phyloP scores from a whole-genome alignment of 345 rosid genomes.

The Dipteronia sinensis region DNA sequence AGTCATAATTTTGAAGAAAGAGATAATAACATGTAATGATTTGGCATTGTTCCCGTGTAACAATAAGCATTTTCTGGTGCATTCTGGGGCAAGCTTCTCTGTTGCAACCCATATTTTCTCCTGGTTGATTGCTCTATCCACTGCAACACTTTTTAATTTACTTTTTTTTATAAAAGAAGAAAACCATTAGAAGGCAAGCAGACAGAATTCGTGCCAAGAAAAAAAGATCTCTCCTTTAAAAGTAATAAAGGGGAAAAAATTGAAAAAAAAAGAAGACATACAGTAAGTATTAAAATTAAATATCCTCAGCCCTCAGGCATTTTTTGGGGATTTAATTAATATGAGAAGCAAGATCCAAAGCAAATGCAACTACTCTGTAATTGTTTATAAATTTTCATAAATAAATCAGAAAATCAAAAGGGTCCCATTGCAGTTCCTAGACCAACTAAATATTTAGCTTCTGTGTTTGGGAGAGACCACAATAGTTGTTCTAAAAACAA shows the following conservation, averaged over 20 bases:
- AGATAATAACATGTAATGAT: conserved; percentile 16
- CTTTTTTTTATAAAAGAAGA: neutral
- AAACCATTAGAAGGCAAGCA: neutral
- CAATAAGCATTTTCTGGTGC: conserved; percentile 27
- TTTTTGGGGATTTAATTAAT: neutral
- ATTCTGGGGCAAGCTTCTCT: conserved; percentile 33
- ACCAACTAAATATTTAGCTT: neutral
- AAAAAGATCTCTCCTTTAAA: too few relatives aligned
- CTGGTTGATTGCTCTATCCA: neutral
- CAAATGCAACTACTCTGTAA: too few relatives aligned
- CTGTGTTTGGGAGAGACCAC: neutral
- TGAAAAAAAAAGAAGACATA: neutral
- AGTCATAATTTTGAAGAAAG: conserved; percentile 49
- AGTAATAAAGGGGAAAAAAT: neutral
- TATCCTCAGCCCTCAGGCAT: neutral
- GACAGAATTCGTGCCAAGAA: neutral
- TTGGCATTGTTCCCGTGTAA: conserved; percentile 20
- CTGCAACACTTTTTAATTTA: neutral
- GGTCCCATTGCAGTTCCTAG: neutral
- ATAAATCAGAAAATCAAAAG: neutral
- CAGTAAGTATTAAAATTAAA: neutral
- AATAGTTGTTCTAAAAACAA: too few relatives aligned
- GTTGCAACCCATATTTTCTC: conserved; percentile 21
- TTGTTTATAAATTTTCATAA: too few relatives aligned
- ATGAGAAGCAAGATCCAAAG: neutral